Base-by-base conservation (phyloP, 192 early-diverging fungal genomes). In the Phlyctochytrium planicorne region DNA sequence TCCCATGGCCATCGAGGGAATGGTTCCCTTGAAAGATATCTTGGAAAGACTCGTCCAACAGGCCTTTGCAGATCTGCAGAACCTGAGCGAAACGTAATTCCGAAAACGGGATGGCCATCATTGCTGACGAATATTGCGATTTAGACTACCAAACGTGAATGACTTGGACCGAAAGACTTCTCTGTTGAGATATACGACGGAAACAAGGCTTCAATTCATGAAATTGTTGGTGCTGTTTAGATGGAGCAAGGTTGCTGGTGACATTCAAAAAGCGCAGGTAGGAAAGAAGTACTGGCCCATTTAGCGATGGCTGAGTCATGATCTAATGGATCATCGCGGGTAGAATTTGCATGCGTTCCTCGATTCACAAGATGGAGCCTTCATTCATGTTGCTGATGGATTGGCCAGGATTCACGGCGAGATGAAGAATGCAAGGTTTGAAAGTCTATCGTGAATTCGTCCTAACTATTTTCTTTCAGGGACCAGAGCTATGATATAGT, bases 401-500 rank as follows among this genome's bases (percentile, higher is more conserved):
- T 59, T 82, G 14, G 65, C 69, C 62, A 67, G 76, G 34, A 72
- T 81, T 31, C 73, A 86, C 35, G 50, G 33, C 4, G 72, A 75
- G 32, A 56, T 87, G 59, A 68, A 75, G 30, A 65, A 60, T 50
- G 79, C 74, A 12, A 69, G 69, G 70, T 80, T 10, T 17, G 17
- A 30, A 67, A 34, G n/a, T 30, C 3, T 53, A 1, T 2, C 25
- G 16, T 71, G 2, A 27, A 37, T 59, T 2, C 33, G 29, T 2
- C 32, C 14, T 47, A 53, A 65, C n/a, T 33, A 66, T 24, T 27
- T 31, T 6, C 40, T 14, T 20, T 47, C 40, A 89, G 92, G 34
- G 86, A 91, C 65, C 83, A 90, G 30, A 90, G 88, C 78, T 93
- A 86, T 63, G 94, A 96, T 72, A 82, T 96, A 27, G 66, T 77